phyloP scores from a whole-genome alignment of 345 rosid species.

The Eucalyptus rudis region DNA sequence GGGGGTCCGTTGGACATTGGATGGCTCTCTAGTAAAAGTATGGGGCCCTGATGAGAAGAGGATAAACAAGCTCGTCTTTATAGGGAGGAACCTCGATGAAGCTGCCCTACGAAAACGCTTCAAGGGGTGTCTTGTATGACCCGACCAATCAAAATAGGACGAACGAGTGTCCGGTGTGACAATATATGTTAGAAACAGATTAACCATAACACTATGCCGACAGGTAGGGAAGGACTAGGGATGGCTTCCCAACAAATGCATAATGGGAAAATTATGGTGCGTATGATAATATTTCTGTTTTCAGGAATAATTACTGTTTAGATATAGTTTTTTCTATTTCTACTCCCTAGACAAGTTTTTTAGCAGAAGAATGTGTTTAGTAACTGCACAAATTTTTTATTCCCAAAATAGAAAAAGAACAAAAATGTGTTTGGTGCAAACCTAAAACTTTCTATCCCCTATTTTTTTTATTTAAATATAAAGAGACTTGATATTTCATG shows the following conservation, averaged over 20 bases:
- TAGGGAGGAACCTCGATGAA: conserved; percentile 53
- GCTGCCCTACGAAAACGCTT: conserved; percentile 41
- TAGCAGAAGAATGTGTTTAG: too few relatives aligned
- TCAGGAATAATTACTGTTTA: too few relatives aligned
- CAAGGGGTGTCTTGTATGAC: conserved; percentile 41
- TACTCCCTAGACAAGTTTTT: too few relatives aligned
- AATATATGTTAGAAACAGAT: not conserved
- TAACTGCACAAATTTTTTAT: too few relatives aligned
- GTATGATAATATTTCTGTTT: too few relatives aligned
- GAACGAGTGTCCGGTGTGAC: not conserved
- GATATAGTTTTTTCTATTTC: too few relatives aligned
- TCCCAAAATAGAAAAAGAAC: too few relatives aligned
- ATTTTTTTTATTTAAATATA: too few relatives aligned
- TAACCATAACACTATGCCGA: not conserved
- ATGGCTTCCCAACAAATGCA: not conserved
- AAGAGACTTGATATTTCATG: too few relatives aligned
- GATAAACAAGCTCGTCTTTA: conserved; percentile 53
- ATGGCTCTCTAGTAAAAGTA: conserved; percentile 38
- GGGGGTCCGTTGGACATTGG: conserved; percentile 51
- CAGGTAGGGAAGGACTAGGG: not conserved
- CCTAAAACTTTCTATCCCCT: too few relatives aligned
- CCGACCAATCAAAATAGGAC: not conserved
- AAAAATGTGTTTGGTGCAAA: too few relatives aligned
- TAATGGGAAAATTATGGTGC: not conserved
- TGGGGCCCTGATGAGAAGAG: conserved; percentile 59